Percentiles rank a stretch among this genome's conserved stretches.
Conservation (phyloP, 495 filamentous ascomycete species). For the Penicillium silybi region DNA sequence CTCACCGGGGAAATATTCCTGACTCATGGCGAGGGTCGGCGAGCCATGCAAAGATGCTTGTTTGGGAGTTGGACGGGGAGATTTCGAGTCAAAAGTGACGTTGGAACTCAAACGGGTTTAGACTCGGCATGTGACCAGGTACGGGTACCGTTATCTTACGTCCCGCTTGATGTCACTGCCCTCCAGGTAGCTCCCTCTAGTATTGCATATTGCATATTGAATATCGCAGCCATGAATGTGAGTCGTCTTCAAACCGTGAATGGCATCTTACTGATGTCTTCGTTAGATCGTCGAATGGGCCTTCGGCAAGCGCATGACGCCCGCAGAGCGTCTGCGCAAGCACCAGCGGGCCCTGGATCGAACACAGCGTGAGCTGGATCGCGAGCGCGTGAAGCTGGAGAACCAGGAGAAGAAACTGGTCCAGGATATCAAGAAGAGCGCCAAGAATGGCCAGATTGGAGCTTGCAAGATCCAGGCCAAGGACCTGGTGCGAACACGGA, state of each 20-base stretch:
- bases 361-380: conserved; percentile 91
- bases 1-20: conserved; percentile 58
- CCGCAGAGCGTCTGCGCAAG: conserved; percentile 91
- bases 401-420: conserved; percentile 98
- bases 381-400: conserved; percentile 90
- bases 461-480: conserved; percentile 97
- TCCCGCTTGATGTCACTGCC: conserved; percentile 29
- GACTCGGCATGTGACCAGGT: conserved; percentile 24
- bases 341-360: conserved; percentile 96
- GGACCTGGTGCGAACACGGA: conserved; percentile 86
- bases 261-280: conserved; percentile 4
- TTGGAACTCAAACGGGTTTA: conserved; percentile 20
- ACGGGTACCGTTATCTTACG: conserved; percentile 13
- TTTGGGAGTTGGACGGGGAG: conserved; percentile 14
- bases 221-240: conserved; percentile 57
- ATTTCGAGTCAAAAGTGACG: conserved; percentile 22
- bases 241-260: conserved; percentile 6
- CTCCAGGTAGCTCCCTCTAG: neutral
- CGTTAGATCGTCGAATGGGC: conserved; percentile 92
- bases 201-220: too few species aligned
- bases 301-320: conserved; percentile 97
- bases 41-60: conserved; percentile 18
- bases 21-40: conserved; percentile 58
- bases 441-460: conserved; percentile 94
- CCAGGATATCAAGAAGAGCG: conserved; percentile 92